Evolutionary conservation across 345 rosid species (phyloP).

Genomic region (Hibiscus syriacus): DNA sequence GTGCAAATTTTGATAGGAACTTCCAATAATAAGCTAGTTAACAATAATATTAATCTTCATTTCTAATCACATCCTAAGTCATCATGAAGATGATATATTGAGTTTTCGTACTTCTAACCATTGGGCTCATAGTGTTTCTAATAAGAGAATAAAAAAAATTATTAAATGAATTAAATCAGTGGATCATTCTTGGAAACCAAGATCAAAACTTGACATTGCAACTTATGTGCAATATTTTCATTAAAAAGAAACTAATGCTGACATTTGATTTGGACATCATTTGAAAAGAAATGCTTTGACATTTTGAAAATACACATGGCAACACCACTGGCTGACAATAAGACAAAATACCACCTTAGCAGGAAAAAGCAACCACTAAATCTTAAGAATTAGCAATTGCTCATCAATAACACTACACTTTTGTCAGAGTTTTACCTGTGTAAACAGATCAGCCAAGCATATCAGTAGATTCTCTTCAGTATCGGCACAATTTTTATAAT

Average conservation of each 20-base stretch:
- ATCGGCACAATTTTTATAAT: constrained; percentile 59
- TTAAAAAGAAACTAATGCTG: too few relatives aligned
- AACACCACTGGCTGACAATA: not conserved
- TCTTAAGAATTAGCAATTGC: not conserved
- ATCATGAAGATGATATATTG: constrained; percentile 2
- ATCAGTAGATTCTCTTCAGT: constrained; percentile 97
- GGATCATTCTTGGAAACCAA: not conserved
- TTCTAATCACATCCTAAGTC: not conserved
- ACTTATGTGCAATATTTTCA: too few relatives aligned
- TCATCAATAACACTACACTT: not conserved
- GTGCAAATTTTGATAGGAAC: not conserved
- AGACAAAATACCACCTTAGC: not conserved
- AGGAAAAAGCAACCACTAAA: not conserved
- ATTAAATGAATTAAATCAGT: not conserved
- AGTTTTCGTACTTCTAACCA: not conserved
- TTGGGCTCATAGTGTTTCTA: not conserved
- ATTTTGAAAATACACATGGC: not conserved
- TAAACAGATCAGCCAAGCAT: constrained; percentile 87
- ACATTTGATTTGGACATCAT: too few relatives aligned
- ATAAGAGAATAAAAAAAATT: not conserved
- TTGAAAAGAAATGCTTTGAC: not conserved
- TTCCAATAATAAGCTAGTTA: not conserved
- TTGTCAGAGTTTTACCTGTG: constrained; percentile 51
- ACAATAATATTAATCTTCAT: not conserved
- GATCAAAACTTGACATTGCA: not conserved